Evolutionary conservation across 2,329 filamentous ascomycete species (phyloP).

Genomic region (Scortechinia acanthostroma): DNA sequence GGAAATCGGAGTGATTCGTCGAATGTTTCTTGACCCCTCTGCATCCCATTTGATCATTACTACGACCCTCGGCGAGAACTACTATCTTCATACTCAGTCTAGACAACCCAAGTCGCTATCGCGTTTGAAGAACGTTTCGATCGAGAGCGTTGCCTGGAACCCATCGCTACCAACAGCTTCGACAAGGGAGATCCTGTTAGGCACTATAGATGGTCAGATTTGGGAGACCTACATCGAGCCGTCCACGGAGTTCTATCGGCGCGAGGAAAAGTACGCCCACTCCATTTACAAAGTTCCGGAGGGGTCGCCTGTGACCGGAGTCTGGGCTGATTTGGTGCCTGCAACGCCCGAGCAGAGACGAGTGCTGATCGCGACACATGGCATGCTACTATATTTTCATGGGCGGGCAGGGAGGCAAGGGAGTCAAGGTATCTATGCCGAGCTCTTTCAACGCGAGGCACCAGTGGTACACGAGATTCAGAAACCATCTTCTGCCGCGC

Average conservation of each 20-base stretch:
- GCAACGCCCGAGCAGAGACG: constrained; percentile 67
- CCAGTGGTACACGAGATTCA: constrained; percentile 67
- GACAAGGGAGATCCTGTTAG: constrained; percentile 86
- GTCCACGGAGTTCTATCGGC: constrained; percentile 53
- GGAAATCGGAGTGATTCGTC: constrained; percentile 84
- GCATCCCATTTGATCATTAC: constrained; percentile 89
- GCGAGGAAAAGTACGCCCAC: constrained; percentile 88
- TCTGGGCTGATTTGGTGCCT: constrained; percentile 73
- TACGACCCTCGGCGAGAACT: constrained; percentile 89
- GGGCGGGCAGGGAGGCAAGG: constrained; percentile 70
- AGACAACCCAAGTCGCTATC: constrained; percentile 77
- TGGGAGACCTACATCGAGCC: constrained; percentile 95
- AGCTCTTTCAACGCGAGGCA: constrained; percentile 79
- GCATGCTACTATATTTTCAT: constrained; percentile 71
- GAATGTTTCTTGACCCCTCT: constrained; percentile 95
- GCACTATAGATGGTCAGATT: constrained; percentile 85
- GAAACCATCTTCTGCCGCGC: neutral
- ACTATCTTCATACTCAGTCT: constrained; percentile 93
- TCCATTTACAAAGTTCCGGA: constrained; percentile 76
- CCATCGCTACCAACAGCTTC: constrained; percentile 86
- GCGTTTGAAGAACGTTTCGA: constrained; percentile 75
- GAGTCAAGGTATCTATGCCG: constrained; percentile 71
- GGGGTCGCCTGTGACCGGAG: constrained; percentile 67
- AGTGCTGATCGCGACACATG: constrained; percentile 74
- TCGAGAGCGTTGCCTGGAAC: constrained; percentile 92